Base-by-base conservation (phyloP, 257 asterid genomes). In the Verbascum thapsus region DNA sequence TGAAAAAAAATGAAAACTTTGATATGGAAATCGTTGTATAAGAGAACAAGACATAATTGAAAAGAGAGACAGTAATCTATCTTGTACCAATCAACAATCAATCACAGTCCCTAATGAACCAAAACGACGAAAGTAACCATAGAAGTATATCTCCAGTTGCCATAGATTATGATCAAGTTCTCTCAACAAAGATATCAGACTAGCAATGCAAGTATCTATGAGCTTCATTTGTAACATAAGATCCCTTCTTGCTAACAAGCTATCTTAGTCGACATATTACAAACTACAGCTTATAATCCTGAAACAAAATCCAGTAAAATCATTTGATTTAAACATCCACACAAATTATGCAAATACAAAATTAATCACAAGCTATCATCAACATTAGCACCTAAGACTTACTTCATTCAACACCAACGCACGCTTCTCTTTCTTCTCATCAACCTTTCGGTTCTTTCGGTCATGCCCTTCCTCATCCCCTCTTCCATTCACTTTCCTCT, bases 381-480 rank as follows among this genome's bases (percentile, higher is more conserved):
- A 62, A 45, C 53, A 62, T 61, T 4, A 38, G 43, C 32, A 19
- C 17, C 10, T 4, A 10, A 7, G 49, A 72, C 97, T 76, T 78
- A 87, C 89, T 57, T 76, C 82, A 60, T 73, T 61, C 42, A 23
- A 60, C 7, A 64, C 66, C 30, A 76, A 69, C 19, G 56, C 67
- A 55, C 50, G 30, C 32, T 58, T 73, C 39, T 37, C 80, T 16
- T 68, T 72, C 30, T 41, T 47, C n/a, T 45, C 66, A 38, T 65
- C 71, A 55, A 61, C 63, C 79, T 80, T 86, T 55, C 48, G 76
- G 67, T 82, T 85, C 78, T 83, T 85, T 59, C 66, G 75, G 2
- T 22, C 80, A 10, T 32, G 63, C 15, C 17, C 64, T 41, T 65
- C 70, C 50, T 32, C 32, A 26, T 42, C 74, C 10, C 7, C 13